phyloP scores from a whole-genome alignment of 805 yeast species.

The Starmerella sp. region DNA sequence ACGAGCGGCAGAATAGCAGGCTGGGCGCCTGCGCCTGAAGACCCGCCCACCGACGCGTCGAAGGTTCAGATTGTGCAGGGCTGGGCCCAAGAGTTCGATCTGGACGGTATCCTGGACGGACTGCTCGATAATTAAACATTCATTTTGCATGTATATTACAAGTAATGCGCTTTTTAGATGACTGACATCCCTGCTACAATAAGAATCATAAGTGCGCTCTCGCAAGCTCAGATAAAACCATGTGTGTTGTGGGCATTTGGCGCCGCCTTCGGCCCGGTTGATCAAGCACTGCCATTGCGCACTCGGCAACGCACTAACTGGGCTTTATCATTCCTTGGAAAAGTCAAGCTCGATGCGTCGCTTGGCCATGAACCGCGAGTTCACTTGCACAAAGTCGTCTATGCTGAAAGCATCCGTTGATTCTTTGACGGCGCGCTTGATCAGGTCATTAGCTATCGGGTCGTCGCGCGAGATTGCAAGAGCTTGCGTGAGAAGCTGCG shows the following conservation, averaged over 20 bases:
- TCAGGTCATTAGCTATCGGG: conserved; percentile 70
- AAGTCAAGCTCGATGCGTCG: conserved; percentile 3
- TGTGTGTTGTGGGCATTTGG: too few species aligned
- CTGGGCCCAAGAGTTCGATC: conserved; percentile 91
- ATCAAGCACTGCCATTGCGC: too few species aligned
- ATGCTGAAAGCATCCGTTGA: conserved; percentile 6
- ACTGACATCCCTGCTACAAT: neutral
- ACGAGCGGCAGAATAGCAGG: conserved; percentile 90
- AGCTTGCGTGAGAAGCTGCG: conserved; percentile 69
- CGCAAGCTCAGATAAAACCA: too few species aligned
- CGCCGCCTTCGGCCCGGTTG: too few species aligned
- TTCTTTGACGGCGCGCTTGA: conserved; percentile 48
- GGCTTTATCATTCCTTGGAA: neutral
- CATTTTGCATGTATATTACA: neutral
- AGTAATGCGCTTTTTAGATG: neutral
- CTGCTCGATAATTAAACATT: conserved; percentile 9
- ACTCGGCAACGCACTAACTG: too few species aligned
- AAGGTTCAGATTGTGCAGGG: conserved; percentile 70
- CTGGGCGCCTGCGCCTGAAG: conserved; percentile 61
- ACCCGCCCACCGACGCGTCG: conserved; percentile 37
- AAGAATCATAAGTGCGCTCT: neutral
- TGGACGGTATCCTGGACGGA: conserved; percentile 58
- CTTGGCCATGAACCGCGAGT: conserved; percentile 1
- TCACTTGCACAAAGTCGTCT: conserved; percentile 1
- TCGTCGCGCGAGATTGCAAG: conserved; percentile 69